phyloP scores from a whole-genome alignment of 805 yeast genomes.

The Saccharomycopsis capsularis region DNA sequence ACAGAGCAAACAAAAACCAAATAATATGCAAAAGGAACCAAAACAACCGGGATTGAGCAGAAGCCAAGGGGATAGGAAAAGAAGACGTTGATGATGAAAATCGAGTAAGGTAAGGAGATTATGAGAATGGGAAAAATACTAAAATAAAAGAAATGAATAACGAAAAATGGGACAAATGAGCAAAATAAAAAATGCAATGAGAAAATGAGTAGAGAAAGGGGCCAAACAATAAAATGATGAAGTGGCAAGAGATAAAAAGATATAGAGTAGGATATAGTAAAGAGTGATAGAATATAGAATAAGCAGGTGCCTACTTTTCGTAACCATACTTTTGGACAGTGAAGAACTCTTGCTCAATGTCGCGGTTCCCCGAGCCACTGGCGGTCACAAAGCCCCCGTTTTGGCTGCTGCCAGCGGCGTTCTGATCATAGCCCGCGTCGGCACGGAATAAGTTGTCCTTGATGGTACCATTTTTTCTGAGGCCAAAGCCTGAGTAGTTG shows the following conservation, averaged over 20 bases:
- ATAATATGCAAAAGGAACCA: too few relatives aligned
- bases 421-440: too few relatives aligned
- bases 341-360: slow-evolving; percentile 6
- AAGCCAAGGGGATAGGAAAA: too few relatives aligned
- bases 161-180: neutral
- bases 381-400: neutral
- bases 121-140: neutral
- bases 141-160: neutral
- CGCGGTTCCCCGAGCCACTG: too few relatives aligned
- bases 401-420: neutral
- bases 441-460: slow-evolving; percentile 5
- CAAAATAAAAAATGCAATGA: neutral
- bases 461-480: slow-evolving; percentile 18
- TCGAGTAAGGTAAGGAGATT: neutral
- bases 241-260: neutral
- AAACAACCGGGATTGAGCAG: too few relatives aligned
- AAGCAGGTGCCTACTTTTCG: too few relatives aligned
- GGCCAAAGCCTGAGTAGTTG: slow-evolving; percentile 16
- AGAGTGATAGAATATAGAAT: too few relatives aligned
- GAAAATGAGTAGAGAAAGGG: neutral
- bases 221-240: neutral
- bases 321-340: slow-evolving; percentile 6
- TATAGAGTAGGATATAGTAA: neutral
- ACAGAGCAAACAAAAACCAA: too few relatives aligned
- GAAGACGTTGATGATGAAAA: too few relatives aligned